Percentiles rank a stretch among this genome's conserved stretches.
Evolutionary conservation across 129 eudicot genomes (phyloP).

Genomic region (Dittrichia graveolens): DNA sequence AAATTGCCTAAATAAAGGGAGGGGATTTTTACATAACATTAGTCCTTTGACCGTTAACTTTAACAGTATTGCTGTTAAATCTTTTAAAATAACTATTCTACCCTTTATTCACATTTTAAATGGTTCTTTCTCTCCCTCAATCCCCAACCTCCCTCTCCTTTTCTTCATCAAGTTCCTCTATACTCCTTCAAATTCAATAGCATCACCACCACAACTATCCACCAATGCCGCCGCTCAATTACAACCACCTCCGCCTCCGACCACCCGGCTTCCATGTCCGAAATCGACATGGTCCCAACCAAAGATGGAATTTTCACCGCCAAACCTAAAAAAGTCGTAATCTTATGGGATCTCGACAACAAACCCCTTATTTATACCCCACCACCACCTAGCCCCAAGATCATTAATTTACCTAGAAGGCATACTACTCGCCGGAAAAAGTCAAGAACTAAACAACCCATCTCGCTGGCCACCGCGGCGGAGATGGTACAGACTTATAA

Average conservation of each 20-base stretch:
- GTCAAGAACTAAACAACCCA: constrained; percentile 31
- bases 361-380: constrained; percentile 89
- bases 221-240: constrained; percentile 32
- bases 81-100: too few species aligned
- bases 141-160: constrained; percentile 24
- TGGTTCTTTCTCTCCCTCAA: constrained; percentile 11
- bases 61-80: too few species aligned
- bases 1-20: too few species aligned
- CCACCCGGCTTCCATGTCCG: constrained; percentile 43
- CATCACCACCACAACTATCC: constrained; percentile 12
- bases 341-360: constrained; percentile 92
- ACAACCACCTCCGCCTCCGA: constrained; percentile 29
- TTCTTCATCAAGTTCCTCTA: not conserved
- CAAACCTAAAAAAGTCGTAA: constrained; percentile 77
- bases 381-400: constrained; percentile 76
- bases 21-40: too few species aligned
- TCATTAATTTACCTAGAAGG: constrained; percentile 73
- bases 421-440: constrained; percentile 50
- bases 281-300: constrained; percentile 82
- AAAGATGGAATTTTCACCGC: constrained; percentile 54
- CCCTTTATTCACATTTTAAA: too few species aligned
- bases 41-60: too few species aligned
- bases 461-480: constrained; percentile 14
- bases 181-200: not conserved
- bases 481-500: constrained; percentile 7